A percentile compares a stretch with the other conserved stretches of the same genome.
Conservation (phyloP, 495 filamentous ascomycete species). For the Podospora comata region DNA sequence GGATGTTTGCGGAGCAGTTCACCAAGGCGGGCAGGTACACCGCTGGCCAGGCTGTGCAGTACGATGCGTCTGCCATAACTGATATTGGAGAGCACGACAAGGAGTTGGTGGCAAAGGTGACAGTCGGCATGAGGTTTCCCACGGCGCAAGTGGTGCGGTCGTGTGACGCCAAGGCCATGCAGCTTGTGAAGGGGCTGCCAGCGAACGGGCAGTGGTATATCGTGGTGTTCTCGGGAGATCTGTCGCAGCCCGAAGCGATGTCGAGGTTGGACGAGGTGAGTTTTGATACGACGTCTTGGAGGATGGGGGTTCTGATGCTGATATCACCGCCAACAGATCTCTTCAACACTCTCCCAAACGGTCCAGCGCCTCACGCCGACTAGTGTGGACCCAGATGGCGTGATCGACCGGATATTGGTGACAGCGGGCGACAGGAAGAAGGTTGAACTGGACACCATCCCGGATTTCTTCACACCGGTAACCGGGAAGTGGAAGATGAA, state of each 20-base stretch:
- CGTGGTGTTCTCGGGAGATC: constrained; percentile 56
- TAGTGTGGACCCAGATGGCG: constrained; percentile 48
- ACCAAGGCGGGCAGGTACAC: constrained; percentile 60
- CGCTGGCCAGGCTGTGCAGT: constrained; percentile 59
- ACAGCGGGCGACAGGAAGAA: constrained; percentile 50
- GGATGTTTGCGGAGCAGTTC: constrained; percentile 57
- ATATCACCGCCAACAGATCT: constrained; percentile 26
- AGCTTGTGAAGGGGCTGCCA: constrained; percentile 50
- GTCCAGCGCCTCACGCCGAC: constrained; percentile 46
- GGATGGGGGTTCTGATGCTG: background rate
- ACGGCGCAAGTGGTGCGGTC: constrained; percentile 55
- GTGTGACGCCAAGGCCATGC: constrained; percentile 54
- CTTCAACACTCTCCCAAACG: constrained; percentile 33
- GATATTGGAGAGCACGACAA: constrained; percentile 25
- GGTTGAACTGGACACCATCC: constrained; percentile 59
- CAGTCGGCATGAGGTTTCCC: constrained; percentile 58
- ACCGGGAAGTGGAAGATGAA: constrained; percentile 58
- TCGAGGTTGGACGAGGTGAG: constrained; percentile 44
- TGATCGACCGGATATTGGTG: constrained; percentile 61
- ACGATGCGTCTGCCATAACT: constrained; percentile 52
- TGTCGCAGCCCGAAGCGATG: constrained; percentile 33
- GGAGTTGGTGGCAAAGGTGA: constrained; percentile 41
- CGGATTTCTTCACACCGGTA: constrained; percentile 55
- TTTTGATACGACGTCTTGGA: background rate
- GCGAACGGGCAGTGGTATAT: constrained; percentile 59